Evolutionary conservation across 768 basidiomycete species (phyloP).

Genomic region (Mrakia gelida): DNA sequence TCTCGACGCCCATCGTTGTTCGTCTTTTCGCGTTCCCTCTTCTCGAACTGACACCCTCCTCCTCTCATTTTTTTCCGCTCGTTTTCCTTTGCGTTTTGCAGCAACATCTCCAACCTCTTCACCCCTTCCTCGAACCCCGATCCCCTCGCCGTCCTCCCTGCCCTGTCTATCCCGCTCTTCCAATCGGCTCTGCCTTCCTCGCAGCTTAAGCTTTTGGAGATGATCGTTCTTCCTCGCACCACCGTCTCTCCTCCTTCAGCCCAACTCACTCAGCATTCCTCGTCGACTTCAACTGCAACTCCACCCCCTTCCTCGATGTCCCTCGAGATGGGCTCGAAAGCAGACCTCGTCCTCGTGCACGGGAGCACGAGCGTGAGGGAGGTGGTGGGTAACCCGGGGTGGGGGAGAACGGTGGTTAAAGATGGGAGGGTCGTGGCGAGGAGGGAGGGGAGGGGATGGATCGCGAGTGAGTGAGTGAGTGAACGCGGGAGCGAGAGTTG

Average conservation of each 20-base stretch:
- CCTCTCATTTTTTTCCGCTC: too few species aligned
- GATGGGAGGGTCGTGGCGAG: conserved; percentile 11
- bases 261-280: background rate
- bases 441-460: conserved; percentile 3
- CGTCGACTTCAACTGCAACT: background rate
- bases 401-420: conserved; percentile 1
- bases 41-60: too few species aligned
- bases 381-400: background rate
- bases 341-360: conserved; percentile 1
- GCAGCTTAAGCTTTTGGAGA: background rate
- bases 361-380: background rate
- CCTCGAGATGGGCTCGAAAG: background rate
- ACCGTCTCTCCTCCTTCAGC: background rate
- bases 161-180: conserved; percentile 3
- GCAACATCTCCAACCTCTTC: conserved; percentile 18
- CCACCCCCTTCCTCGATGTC: background rate
- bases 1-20: too few species aligned
- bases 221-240: background rate
- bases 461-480: background rate
- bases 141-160: background rate
- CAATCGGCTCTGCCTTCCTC: background rate
- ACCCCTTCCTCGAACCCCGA: conserved; percentile 6
- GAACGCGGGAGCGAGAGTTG: too few species aligned
- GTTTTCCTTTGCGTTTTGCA: background rate
- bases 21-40: background rate